Base-by-base conservation (phyloP, 2,329 filamentous ascomycete genomes). In the Malbranchea zuffiana region DNA sequence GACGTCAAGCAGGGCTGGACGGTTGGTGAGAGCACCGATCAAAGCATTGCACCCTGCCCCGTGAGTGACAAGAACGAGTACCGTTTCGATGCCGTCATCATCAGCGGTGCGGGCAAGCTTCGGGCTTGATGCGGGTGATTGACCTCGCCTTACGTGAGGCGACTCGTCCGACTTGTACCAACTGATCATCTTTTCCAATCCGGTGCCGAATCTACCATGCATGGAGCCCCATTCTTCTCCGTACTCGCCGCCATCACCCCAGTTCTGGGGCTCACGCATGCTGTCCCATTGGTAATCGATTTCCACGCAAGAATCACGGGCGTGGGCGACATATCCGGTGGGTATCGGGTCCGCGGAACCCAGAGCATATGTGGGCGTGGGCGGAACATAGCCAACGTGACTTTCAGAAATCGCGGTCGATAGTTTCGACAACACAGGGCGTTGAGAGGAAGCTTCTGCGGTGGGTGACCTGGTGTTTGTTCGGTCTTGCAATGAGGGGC, bases 261-360 rank as follows among this genome's bases (percentile, higher is more conserved):
- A 96, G 44, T 78, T 69, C 28, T 84, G 70, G 0, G 82, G 76
- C 2, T 72, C 65, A 10, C 82, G 73, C 70, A 87, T 88, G 42
- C 87, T 95, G 53, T 98, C 87, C 88, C 90, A 98, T 50, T 88
- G 82, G 51, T 84, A 92, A 59, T 98, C 90, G n/a, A 95, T 71
- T 34, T 82, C 72, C 4, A 83, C 69, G 52, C 86, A 96, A 8
- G 80, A 76, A 54, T 96, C 85, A 44, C 86, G 75, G 6, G 88
- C 88, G 60, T 98, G 90, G 0, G 84, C 75, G 12, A 94, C 82
- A 54, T 92, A 93, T 2, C 88, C 90, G 2, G 76, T 67, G 0
- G 90, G 90, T 40, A 96, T 95, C 5, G 80, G 77, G 29, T 85
- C 80, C 5, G 80, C 79, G 5, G 73, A 70, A 0, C 83, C 88